Conservation (phyloP, 345 rosid species). For the Boechera stricta region DNA sequence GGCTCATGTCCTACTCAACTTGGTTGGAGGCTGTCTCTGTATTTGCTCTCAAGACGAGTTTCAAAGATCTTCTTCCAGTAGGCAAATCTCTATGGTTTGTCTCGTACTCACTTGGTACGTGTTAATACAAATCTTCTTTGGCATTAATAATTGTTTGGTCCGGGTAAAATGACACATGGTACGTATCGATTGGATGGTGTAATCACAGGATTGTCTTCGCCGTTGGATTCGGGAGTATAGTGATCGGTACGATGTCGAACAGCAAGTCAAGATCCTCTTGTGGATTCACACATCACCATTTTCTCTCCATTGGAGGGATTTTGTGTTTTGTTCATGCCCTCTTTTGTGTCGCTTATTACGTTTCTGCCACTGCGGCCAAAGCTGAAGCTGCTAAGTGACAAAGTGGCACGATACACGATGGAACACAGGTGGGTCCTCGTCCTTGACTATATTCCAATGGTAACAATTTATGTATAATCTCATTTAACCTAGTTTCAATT, state of each 20-base stretch:
- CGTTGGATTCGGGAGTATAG: conserved; percentile 70
- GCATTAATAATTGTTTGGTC: not conserved
- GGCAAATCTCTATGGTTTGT: conserved; percentile 75
- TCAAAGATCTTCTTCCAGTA: conserved; percentile 64
- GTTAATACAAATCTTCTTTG: not conserved
- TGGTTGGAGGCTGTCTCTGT: conserved; percentile 83
- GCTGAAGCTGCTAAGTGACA: conserved; percentile 49
- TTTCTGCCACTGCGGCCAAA: conserved; percentile 72
- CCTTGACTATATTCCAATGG: conserved; percentile 37
- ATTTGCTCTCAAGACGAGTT: conserved; percentile 88
- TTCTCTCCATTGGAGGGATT: conserved; percentile 88
- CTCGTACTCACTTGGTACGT: conserved; percentile 80
- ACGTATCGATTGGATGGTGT: conserved; percentile 18
- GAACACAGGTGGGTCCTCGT: conserved; percentile 36
- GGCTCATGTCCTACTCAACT: conserved; percentile 74
- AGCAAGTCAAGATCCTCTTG: conserved; percentile 78
- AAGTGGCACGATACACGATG: conserved; percentile 13
- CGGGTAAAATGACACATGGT: conserved; percentile 11
- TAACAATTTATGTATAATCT: conserved; percentile 17
- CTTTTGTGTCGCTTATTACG: conserved; percentile 78
- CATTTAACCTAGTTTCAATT: conserved; percentile 2
- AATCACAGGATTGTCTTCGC: conserved; percentile 76
- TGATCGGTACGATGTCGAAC: conserved; percentile 80
- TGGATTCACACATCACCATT: conserved; percentile 89
- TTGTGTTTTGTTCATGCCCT: conserved; percentile 86